A percentile compares a stretch with the other conserved stretches of the same genome.
Conservation (phyloP, 352 stramenopile genomes). For the Peronospora belbahrii region DNA sequence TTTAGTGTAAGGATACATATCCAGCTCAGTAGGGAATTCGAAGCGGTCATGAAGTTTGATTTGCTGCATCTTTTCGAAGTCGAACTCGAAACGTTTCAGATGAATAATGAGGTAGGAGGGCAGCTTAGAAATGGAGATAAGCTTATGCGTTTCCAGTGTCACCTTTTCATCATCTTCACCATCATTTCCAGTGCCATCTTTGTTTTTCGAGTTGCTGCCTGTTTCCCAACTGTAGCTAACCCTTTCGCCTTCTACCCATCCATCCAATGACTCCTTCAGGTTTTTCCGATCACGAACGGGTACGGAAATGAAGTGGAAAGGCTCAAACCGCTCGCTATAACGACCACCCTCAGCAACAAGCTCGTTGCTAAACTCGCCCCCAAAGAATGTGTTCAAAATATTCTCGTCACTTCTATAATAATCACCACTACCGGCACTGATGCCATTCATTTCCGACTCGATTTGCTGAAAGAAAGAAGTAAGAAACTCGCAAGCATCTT, state of each 20-base stretch:
- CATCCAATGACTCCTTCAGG: constrained; percentile 77
- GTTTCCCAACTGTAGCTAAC: constrained; percentile 88
- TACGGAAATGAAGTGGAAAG: constrained; percentile 88
- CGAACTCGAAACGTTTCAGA: constrained; percentile 93
- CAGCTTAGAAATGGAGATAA: constrained; percentile 84
- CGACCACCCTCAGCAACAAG: constrained; percentile 79
- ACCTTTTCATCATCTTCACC: constrained; percentile 49
- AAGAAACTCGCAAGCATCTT: constrained; percentile 91
- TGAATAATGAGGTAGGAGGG: constrained; percentile 90
- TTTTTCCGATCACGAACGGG: constrained; percentile 83
- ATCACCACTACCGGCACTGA: constrained; percentile 23
- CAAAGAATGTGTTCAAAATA: constrained; percentile 83
- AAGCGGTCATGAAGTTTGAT: constrained; percentile 92
- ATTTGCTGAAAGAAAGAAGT: constrained; percentile 91
- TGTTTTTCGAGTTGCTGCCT: constrained; percentile 12
- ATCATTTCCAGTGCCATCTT: constrained; percentile 19
- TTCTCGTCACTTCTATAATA: constrained; percentile 52
- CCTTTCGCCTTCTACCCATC: constrained; percentile 86
- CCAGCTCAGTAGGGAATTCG: constrained; percentile 86
- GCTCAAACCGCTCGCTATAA: constrained; percentile 85
- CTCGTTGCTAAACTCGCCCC: constrained; percentile 89
- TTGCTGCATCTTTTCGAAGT: constrained; percentile 91
- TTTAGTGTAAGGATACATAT: constrained; percentile 88
- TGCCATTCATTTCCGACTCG: constrained; percentile 86
- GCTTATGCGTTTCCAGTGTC: constrained; percentile 85